Evolutionary conservation across 192 early-diverging fungal species (phyloP).

Genomic region (Dissophora globulifera): DNA sequence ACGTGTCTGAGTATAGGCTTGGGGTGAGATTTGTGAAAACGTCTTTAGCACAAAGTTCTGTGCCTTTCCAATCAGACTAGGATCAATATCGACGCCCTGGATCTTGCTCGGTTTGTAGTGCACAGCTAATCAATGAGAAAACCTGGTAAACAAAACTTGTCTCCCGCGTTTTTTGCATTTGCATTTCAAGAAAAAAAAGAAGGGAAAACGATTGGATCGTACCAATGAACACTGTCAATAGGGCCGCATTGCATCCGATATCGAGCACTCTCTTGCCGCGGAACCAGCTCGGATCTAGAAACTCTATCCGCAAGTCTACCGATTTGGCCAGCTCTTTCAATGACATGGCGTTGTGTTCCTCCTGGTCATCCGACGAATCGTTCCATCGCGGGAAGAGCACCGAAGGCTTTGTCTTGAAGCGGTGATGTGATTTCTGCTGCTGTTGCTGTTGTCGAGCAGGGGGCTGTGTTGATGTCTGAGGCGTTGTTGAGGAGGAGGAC

Average conservation of each 20-base stretch:
- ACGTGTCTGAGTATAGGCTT: conserved; percentile 16
- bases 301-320: conserved; percentile 67
- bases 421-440: neutral
- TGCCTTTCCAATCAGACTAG: conserved; percentile 69
- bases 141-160: neutral
- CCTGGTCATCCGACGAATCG: neutral
- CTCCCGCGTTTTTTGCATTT: neutral
- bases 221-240: conserved; percentile 67
- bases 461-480: neutral
- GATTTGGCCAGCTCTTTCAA: conserved; percentile 25
- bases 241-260: conserved; percentile 83
- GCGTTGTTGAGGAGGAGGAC: neutral
- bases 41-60: conserved; percentile 47
- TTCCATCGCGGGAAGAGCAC: neutral
- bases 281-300: conserved; percentile 63
- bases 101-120: conserved; percentile 62
- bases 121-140: conserved; percentile 52
- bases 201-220: neutral
- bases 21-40: conserved; percentile 52
- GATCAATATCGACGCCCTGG: conserved; percentile 82
- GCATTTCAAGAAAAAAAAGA: neutral
- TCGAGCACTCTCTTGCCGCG: conserved; percentile 71
- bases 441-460: neutral
- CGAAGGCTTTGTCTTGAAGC: neutral
- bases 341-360: no score